A percentile compares a stretch with the other conserved stretches of the same genome.
These are phyloP conservation scores for Solanum pimpinellifolium DNA, from an alignment of 257 asterid genomes.

Conservation along the genomic window DNA sequence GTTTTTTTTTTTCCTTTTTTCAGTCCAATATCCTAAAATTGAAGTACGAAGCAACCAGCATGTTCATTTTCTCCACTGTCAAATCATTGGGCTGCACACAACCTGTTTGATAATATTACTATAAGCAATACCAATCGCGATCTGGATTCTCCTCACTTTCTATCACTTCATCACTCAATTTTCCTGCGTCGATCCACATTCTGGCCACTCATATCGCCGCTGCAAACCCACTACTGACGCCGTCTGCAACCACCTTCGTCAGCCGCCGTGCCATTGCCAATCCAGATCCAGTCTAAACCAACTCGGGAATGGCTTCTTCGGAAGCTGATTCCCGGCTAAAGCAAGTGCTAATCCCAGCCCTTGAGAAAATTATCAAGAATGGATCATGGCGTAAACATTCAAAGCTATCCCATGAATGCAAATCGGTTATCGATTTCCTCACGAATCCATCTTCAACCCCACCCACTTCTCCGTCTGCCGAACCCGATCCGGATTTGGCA, in stretches of 20 bases:
- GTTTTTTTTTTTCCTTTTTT: too few species aligned
- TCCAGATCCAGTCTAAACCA: conserved; percentile 7
- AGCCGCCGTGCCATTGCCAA: not conserved
- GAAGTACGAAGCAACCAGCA: not conserved
- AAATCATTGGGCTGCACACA: not conserved
- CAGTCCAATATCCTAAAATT: not conserved
- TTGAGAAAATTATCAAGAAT: conserved; percentile 76
- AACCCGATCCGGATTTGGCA: conserved; percentile 34
- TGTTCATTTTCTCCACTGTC: not conserved
- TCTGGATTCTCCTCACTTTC: not conserved
- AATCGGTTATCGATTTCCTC: conserved; percentile 71
- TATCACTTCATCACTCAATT: not conserved
- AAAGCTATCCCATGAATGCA: conserved; percentile 79
- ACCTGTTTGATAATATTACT: not conserved
- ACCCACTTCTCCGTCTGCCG: conserved; percentile 35
- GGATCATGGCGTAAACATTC: conserved; percentile 97
- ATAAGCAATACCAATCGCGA: not conserved
- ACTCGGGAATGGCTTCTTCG: conserved; percentile 84
- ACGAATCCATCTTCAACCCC: conserved; percentile 27
- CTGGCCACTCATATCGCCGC: not conserved
- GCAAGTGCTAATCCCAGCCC: conserved; percentile 61
- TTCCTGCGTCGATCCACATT: not conserved
- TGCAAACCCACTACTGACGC: not conserved
- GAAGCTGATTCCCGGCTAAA: conserved; percentile 93
- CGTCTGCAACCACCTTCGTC: not conserved